phyloP scores from a whole-genome alignment of 768 basidiomycete genomes.

The Russula sp. region DNA sequence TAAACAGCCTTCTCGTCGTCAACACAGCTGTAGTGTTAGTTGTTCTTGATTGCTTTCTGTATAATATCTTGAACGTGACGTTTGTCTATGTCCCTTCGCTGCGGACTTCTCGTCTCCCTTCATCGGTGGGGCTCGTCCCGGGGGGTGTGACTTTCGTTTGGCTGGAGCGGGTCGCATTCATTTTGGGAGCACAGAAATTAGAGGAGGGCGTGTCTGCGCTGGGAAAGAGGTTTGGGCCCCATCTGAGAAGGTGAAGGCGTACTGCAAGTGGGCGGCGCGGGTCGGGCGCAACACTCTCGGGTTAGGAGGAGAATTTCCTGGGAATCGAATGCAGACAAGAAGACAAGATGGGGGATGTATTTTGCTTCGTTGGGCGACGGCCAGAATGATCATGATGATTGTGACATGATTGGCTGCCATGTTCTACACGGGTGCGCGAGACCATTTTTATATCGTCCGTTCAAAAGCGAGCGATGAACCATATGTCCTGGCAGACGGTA shows the following conservation, averaged over 20 bases:
- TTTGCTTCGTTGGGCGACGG: neutral
- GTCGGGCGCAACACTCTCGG: constrained; percentile 35
- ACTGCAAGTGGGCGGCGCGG: constrained; percentile 51
- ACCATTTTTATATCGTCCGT: too few species aligned
- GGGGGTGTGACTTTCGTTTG: constrained; percentile 58
- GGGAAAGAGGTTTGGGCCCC: constrained; percentile 41
- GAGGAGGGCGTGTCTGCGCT: constrained; percentile 41
- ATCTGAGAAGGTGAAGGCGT: constrained; percentile 42
- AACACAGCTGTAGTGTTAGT: constrained; percentile 20
- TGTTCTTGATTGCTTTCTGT: constrained; percentile 10
- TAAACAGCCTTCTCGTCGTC: neutral
- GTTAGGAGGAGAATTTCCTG: neutral
- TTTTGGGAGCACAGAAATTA: constrained; percentile 40
- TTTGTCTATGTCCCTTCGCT: neutral
- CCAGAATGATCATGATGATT: too few species aligned
- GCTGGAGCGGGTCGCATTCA: constrained; percentile 47
- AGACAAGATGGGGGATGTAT: neutral
- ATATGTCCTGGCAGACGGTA: too few species aligned
- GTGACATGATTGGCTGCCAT: too few species aligned
- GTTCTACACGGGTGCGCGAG: too few species aligned
- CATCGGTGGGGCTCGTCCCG: constrained; percentile 46
- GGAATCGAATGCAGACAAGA: neutral
- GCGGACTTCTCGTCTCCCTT: constrained; percentile 37
- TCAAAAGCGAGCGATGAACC: too few species aligned
- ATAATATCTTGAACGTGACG: neutral